Evolutionary conservation across 192 early-diverging fungal species (phyloP), one percentile per base, ranked within the genome.

Genomic region (Coemansia sp.): DNA sequence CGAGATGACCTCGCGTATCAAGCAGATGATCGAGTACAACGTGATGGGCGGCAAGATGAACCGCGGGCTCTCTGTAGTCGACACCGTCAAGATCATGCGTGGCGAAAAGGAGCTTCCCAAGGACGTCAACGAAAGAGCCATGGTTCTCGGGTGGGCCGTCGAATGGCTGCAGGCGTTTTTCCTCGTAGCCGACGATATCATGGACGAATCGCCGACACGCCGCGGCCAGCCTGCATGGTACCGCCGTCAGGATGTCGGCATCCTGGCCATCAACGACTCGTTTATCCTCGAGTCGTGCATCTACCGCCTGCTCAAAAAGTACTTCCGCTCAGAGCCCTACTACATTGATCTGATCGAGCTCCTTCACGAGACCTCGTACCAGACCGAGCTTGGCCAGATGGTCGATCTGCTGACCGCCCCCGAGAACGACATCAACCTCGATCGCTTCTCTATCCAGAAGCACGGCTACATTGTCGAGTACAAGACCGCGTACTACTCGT

Each of bases 401-500:
- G 90, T 97, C 67, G 97, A 99, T 81, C 82, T 99, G 72, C 90
- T 96, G 68, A 99, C 96, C n/a, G 97, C 97, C 8, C 96, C 97
- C 67, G 96, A 99, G 77, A 91, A 94, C 74, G 68, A 95, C 59
- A 88, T 98, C 51, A 94, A 99, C 79, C 87, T 99, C 45, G 85
- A 71, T 74, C 89, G 89, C 67, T 99, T 99, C 79, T 93, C 91
- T 20, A 88, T 95, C 63, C 72, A 90, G 57, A 99, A 99, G 91
- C 92, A 85, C 81, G 74, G 87, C 25, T 97, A 94, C 78, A 99
- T 99, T 84, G 94, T 98, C 67, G 85, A 90, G 66, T 97, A 93
- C 89, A 99, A 99, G 85, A 99, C 97, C 52, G 92, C 96, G 9
- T 98, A 92, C 85, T 99, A 99, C 86, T 98, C 96, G 39, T 99